Evolutionary conservation across 2,329 filamentous ascomycete species (phyloP).

Genomic region (Cadophora sp.): DNA sequence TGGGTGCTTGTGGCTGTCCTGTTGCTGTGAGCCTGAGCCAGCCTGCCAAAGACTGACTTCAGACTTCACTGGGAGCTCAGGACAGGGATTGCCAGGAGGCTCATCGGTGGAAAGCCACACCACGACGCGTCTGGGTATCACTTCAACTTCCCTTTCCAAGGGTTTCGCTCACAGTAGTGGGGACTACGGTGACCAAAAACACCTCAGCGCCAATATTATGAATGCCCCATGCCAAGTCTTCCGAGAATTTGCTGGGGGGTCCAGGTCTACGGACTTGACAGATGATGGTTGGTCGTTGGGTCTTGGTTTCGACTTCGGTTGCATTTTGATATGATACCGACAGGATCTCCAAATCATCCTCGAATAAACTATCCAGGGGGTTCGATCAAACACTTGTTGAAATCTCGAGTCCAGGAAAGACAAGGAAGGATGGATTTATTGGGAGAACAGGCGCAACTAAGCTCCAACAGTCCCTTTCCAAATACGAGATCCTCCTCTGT

Average conservation of each 20-base stretch:
- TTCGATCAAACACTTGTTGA: neutral
- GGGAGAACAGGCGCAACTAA: neutral
- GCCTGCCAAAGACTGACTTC: neutral
- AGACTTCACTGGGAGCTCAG: neutral
- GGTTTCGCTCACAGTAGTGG: neutral
- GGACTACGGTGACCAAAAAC: constrained; percentile 3
- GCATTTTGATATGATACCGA: constrained; percentile 18
- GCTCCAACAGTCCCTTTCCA: neutral
- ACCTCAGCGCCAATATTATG: constrained; percentile 15
- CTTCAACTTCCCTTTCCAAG: neutral
- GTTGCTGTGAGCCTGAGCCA: constrained; percentile 10
- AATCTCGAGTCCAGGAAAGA: neutral
- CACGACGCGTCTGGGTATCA: constrained; percentile 13
- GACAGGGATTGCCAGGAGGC: constrained; percentile 18
- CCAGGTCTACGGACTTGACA: neutral
- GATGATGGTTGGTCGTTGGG: constrained; percentile 8
- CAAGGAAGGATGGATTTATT: neutral
- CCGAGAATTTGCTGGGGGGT: neutral
- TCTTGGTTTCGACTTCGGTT: constrained; percentile 30
- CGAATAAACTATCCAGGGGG: constrained; percentile 24
- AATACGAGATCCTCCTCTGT: constrained; percentile 14
- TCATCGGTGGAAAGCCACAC: constrained; percentile 19
- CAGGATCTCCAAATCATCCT: constrained; percentile 24
- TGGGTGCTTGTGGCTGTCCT: constrained; percentile 17
- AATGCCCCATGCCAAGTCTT: constrained; percentile 1